Evolutionary conservation across 306 rosid species (phyloP), one percentile per base, ranked within the genome.

Genomic region (Myrica gale): DNA sequence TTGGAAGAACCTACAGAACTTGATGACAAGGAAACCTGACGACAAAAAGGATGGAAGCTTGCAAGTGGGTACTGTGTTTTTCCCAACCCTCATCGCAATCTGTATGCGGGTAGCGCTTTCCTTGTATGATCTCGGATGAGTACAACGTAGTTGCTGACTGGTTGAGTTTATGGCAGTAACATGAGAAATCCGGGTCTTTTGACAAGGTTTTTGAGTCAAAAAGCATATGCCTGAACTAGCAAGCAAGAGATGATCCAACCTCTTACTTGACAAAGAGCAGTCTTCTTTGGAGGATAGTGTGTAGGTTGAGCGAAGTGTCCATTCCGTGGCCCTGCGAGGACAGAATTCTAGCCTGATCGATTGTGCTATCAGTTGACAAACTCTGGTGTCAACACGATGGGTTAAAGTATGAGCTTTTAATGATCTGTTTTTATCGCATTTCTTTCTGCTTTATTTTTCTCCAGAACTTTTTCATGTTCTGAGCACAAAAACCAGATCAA

Each of bases 1-100:
- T 83, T 63, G 46, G 88, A 87, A 67, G 93, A 84, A 50, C 65
- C 57, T 67, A 78, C 73, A 13, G 81, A 82, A 60, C 32, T 17
- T 66, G 84, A 58, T 69, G 84, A 78, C 10, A 81, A 52, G 76
- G 82, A 82, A 83, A 71, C 50, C 74, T 5, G 84, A 74, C 74
- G 70, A 68, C 44, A 82, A 66, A 47, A 69, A 60, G 26, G 16
- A 54, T 61, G 84, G 79, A 81, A 75, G 69, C 78, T 61, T 65
- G 21, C 75, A 17, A 6, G 53, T 58, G 65, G 45, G 19, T 61
- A 26, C 13, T 61, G 71, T 55, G 12, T 61, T 61, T 61, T 9
- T 43, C 45, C 13, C 37, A 44, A 41, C 41, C 12, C 3, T 65
- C 48, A 41, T 41, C 2, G 7, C 48, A n/a, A 20, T 39, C 47